Base-by-base conservation (phyloP, 23 red algal species). In the Gracilaria gracilis region DNA sequence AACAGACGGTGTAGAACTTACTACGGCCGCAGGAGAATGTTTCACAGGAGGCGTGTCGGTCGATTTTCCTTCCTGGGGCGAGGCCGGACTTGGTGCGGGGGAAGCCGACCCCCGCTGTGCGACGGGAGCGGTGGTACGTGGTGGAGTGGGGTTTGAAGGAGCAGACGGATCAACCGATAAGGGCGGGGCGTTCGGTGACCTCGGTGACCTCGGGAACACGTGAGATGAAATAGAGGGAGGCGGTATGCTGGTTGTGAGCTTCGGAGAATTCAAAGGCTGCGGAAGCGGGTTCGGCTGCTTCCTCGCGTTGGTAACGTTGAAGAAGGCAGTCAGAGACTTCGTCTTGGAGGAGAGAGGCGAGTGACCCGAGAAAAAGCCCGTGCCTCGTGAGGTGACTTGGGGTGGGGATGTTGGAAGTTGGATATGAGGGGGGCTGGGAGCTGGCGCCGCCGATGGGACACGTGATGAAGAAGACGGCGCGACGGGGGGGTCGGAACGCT, bases 151-250 rank as follows among this genome's bases (percentile, higher is more conserved):
- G 31, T 17, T 25, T 28, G 39, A 16, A 4, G 72, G 16, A 9
- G 21, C n/a, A 49, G 72, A 49, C 0, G 72, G 72, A 28, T 77
- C 46, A 50, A 77, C 19, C 12, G 72, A 25, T 50, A 77, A 20
- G 2, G 39, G 46, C 3, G 72, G 72, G 38, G 72, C 72, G 72
- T 77, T 77, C 20, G 39, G 72, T 77, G 72, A 50, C 27, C 21
- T 77, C 20, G 39, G 72, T 77, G 72, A 50, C 27, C 21, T 77
- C 34, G 72, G 72, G 9, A 16, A 50, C 15, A 31, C 42, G 46
- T 31, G 8, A 27, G 72, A 77, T 77, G 46, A 31, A 15, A 77
- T 4, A 25, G 21, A 4, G 7, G 38, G 72, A 29, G 38, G 46
- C 3, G 46, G n/a, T 40, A 20, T 40, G 38, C 14, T 19, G n/a